phyloP scores from a whole-genome alignment of 176 grass and related monocot species.

The Chloris gayana region DNA sequence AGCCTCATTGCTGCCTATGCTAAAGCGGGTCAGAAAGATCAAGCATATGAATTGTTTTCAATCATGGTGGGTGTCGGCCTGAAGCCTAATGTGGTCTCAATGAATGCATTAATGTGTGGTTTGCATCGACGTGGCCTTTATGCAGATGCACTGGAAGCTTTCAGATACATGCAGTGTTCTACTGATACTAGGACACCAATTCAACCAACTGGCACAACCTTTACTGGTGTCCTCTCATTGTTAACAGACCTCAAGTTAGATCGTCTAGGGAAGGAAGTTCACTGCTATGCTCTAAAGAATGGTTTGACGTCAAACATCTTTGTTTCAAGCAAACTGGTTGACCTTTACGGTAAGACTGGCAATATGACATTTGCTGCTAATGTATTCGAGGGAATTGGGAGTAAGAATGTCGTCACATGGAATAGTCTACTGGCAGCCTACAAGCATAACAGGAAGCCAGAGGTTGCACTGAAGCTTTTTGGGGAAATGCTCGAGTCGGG shows the following conservation, averaged over 20 bases:
- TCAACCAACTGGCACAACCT: constrained; percentile 55
- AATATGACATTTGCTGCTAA: constrained; percentile 51
- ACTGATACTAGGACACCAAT: constrained; percentile 32
- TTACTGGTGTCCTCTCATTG: constrained; percentile 59
- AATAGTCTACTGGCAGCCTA: constrained; percentile 63
- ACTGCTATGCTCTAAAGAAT: constrained; percentile 62
- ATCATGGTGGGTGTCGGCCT: constrained; percentile 34
- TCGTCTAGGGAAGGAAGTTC: constrained; percentile 62
- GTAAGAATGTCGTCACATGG: constrained; percentile 74
- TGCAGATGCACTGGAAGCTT: constrained; percentile 60
- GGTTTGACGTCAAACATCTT: constrained; percentile 60
- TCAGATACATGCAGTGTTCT: constrained; percentile 57
- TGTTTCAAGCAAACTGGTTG: constrained; percentile 69
- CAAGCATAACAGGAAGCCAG: constrained; percentile 58
- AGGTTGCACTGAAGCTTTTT: constrained; percentile 59
- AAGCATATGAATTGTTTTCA: constrained; percentile 50
- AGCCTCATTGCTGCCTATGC: constrained; percentile 68
- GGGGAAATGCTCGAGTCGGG: constrained; percentile 43
- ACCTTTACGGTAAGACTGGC: constrained; percentile 63
- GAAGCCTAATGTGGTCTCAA: constrained; percentile 66
- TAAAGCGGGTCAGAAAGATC: constrained; percentile 60
- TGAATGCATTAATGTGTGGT: constrained; percentile 65
- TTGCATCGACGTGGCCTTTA: constrained; percentile 55
- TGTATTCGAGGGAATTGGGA: constrained; percentile 52
- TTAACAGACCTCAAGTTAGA: constrained; percentile 60